Evolutionary conservation across 202 grass and related monocot species (phyloP).

Genomic region (Schoenoplectus tabernaemontani): DNA sequence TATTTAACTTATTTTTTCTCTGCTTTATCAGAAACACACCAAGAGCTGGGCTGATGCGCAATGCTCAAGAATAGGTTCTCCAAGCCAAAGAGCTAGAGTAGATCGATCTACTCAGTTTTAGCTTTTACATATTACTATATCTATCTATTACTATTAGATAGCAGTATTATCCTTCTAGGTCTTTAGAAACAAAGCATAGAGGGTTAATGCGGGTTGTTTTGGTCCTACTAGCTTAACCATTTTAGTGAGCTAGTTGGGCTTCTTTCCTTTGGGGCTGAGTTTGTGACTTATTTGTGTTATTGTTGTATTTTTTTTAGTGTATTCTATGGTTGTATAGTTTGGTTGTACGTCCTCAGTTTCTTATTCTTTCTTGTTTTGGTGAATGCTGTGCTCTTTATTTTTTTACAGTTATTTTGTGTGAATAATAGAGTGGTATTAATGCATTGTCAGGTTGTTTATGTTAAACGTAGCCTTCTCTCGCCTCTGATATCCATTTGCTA

Average conservation of each 20-base stretch:
- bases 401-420: slow-evolving; percentile 5
- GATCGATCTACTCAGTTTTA: slow-evolving; percentile 9
- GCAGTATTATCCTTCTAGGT: slow-evolving; percentile 8
- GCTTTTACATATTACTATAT: neutral
- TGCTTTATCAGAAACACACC: slow-evolving; percentile 21
- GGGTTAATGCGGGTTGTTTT: slow-evolving; percentile 10
- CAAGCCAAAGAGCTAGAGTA: neutral
- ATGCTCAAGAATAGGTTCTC: slow-evolving; percentile 18
- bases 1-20: slow-evolving; percentile 6
- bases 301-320: neutral
- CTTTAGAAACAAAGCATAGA: slow-evolving; percentile 8
- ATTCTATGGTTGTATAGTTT: slow-evolving; percentile 23
- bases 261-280: slow-evolving; percentile 16
- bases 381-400: no score
- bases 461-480: neutral
- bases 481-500: neutral
- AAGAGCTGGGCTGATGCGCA: slow-evolving; percentile 27
- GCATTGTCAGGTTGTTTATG: neutral
- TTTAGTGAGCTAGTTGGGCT: slow-evolving; percentile 22
- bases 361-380: slow-evolving; percentile 2
- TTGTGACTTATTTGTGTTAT: slow-evolving; percentile 5
- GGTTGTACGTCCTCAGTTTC: neutral
- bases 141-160: slow-evolving; percentile 20
- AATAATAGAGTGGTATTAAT: slow-evolving; percentile 8
- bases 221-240: slow-evolving; percentile 22